Conservation (phyloP, 108 stramenopile genomes). For the Aurantiochytrium sp. region DNA sequence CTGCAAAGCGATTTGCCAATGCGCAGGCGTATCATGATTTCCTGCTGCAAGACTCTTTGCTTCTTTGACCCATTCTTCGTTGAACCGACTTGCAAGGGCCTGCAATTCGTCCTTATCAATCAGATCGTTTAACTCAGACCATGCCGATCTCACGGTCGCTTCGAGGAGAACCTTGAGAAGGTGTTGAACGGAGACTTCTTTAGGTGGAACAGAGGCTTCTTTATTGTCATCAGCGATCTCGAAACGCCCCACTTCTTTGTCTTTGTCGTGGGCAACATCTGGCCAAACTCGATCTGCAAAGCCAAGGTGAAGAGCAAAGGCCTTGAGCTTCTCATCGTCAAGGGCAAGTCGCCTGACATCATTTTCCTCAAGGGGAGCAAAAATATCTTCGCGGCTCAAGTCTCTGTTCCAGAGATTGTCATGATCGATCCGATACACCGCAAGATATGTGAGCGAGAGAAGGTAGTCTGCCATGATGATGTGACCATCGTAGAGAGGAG, state of each 20-base stretch:
- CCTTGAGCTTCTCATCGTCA: neutral
- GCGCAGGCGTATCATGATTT: neutral
- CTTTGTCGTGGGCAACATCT: neutral
- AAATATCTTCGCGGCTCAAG: neutral
- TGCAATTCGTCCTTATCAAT: too few species aligned
- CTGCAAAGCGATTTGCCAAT: neutral
- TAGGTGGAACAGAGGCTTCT: too few species aligned
- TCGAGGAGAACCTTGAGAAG: neutral
- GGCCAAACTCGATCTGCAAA: neutral
- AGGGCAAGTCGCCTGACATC: neutral
- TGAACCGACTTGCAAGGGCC: too few species aligned
- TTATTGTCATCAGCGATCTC: neutral
- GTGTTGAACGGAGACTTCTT: neutral
- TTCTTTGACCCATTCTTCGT: neutral
- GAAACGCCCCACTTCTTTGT: neutral
- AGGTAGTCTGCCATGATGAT: neutral
- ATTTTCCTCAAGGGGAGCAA: neutral
- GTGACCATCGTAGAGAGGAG: neutral
- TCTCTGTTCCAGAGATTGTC: neutral
- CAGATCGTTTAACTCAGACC: neutral
- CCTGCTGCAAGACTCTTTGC: neutral
- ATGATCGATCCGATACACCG: neutral
- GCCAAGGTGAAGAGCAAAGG: neutral
- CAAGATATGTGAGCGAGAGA: neutral
- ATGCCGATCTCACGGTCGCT: neutral